phyloP scores from a whole-genome alignment of 805 yeast genomes.

The Metschnikowia colocasiae region DNA sequence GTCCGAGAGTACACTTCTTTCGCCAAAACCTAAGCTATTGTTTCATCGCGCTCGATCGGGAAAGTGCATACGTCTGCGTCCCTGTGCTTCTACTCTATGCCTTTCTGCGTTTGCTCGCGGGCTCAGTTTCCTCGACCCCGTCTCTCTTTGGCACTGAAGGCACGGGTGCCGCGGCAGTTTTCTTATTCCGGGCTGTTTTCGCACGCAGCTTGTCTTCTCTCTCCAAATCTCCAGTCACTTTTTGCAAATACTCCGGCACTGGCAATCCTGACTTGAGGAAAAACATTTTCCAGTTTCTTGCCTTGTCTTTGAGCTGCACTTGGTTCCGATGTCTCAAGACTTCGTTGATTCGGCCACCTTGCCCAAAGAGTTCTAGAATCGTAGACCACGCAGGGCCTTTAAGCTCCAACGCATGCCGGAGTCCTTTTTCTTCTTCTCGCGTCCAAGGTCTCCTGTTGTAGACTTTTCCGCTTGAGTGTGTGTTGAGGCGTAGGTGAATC shows the following conservation, averaged over 20 bases:
- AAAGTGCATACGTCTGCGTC: background rate
- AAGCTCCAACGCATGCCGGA: slow-evolving; percentile 71
- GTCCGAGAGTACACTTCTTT: background rate
- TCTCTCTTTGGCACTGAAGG: slow-evolving; percentile 21
- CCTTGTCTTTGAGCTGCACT: slow-evolving; percentile 93
- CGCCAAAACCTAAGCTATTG: background rate
- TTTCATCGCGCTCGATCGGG: background rate
- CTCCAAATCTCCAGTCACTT: slow-evolving; percentile 85
- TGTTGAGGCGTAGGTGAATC: slow-evolving; percentile 37
- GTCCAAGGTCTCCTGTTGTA: slow-evolving; percentile 73
- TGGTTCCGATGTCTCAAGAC: slow-evolving; percentile 82
- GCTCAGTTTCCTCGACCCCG: background rate
- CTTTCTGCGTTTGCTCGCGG: background rate
- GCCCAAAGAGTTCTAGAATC: slow-evolving; percentile 85
- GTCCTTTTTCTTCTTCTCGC: slow-evolving; percentile 79
- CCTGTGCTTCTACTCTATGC: background rate
- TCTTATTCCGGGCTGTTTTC: slow-evolving; percentile 29
- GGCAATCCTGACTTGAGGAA: slow-evolving; percentile 71
- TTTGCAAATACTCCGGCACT: slow-evolving; percentile 72
- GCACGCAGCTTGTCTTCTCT: slow-evolving; percentile 45
- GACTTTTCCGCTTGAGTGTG: slow-evolving; percentile 25
- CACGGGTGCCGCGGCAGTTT: slow-evolving; percentile 41
- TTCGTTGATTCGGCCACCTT: slow-evolving; percentile 86
- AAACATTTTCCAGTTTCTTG: slow-evolving; percentile 90
- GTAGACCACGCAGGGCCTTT: slow-evolving; percentile 95